Percentiles rank a stretch among this genome's conserved stretches.
phyloP scores from a whole-genome alignment of 306 rosid genomes.

The Lathyrus aphaca region DNA sequence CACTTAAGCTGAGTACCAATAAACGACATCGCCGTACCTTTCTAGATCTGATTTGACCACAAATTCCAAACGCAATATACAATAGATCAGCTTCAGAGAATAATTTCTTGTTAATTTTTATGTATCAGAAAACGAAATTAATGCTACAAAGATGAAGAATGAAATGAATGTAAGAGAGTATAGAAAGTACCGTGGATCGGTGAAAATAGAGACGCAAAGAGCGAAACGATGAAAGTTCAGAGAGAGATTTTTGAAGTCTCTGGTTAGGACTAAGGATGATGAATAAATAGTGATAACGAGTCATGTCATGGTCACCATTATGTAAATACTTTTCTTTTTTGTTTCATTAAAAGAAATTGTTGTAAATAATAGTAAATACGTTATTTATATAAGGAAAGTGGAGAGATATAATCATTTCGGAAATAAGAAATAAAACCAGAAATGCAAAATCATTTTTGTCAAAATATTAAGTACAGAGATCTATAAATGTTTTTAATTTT shows the following conservation, averaged over 20 bases:
- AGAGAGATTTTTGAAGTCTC: slow-evolving; percentile 6
- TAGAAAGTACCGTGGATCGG: slow-evolving; percentile 57
- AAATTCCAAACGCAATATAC: slow-evolving; percentile 24
- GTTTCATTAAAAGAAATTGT: too few relatives aligned
- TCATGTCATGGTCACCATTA: slow-evolving; percentile 36
- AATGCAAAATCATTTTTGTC: too few relatives aligned
- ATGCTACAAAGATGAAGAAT: slow-evolving; percentile 10
- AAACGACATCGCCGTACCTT: slow-evolving; percentile 68
- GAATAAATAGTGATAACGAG: slow-evolving; percentile 29
- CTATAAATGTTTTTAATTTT: too few relatives aligned
- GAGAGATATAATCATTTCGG: neutral
- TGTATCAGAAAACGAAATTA: neutral
- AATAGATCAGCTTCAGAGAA: slow-evolving; percentile 45
- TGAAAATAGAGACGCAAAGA: neutral
- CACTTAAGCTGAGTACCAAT: slow-evolving; percentile 89
- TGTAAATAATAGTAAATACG: neutral
- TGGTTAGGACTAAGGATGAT: neutral
- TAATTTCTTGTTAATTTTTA: neutral
- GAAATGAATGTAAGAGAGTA: slow-evolving; percentile 18
- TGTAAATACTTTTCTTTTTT: neutral
- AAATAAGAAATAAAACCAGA: too few relatives aligned
- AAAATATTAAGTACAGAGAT: too few relatives aligned
- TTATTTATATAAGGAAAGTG: neutral
- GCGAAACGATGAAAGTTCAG: neutral
- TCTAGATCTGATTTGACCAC: slow-evolving; percentile 62